These are phyloP conservation scores for Anthostomella pinea DNA, from an alignment of 2,329 filamentous ascomycete species.

Conservation along the genomic window DNA sequence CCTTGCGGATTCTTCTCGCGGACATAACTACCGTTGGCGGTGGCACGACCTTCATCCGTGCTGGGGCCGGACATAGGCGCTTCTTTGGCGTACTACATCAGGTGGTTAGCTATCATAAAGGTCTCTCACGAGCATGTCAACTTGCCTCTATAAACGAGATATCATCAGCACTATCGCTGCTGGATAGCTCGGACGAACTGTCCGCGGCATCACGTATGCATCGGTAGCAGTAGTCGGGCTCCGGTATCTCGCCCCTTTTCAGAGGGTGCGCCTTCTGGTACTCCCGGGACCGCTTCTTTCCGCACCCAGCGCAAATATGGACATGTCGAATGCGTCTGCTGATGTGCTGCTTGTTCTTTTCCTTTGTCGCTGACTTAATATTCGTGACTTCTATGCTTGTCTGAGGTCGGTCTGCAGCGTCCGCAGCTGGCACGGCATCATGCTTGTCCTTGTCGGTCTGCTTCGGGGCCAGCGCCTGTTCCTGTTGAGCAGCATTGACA, in stretches of 20 bases:
- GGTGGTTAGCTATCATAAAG: conserved; percentile 11
- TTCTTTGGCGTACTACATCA: conserved; percentile 6
- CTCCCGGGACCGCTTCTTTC: conserved; percentile 21
- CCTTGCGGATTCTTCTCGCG: conserved; percentile 6
- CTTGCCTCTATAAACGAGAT: conserved; percentile 3
- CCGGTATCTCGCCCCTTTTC: conserved; percentile 24
- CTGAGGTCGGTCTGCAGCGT: not conserved
- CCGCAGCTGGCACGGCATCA: too few relatives aligned
- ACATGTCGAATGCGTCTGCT: conserved; percentile 22
- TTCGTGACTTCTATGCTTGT: not conserved
- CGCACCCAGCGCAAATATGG: conserved; percentile 26
- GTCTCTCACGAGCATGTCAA: too few relatives aligned
- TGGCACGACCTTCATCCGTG: conserved; percentile 7
- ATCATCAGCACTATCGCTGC: conserved; percentile 5
- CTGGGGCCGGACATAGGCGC: not conserved
- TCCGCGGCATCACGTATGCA: conserved; percentile 18
- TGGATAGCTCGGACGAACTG: conserved; percentile 2
- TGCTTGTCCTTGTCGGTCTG: too few relatives aligned
- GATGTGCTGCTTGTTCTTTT: conserved; percentile 6
- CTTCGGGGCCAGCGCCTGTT: too few relatives aligned
- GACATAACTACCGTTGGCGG: conserved; percentile 3
- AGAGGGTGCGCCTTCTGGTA: conserved; percentile 25
- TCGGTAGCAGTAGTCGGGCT: conserved; percentile 20
- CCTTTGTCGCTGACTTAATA: not conserved
- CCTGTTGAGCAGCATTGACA: not conserved